Evolutionary conservation across 129 eudicot species (phyloP), one percentile per base, ranked within the genome.

Genomic region (Oenanthe sinensis): DNA sequence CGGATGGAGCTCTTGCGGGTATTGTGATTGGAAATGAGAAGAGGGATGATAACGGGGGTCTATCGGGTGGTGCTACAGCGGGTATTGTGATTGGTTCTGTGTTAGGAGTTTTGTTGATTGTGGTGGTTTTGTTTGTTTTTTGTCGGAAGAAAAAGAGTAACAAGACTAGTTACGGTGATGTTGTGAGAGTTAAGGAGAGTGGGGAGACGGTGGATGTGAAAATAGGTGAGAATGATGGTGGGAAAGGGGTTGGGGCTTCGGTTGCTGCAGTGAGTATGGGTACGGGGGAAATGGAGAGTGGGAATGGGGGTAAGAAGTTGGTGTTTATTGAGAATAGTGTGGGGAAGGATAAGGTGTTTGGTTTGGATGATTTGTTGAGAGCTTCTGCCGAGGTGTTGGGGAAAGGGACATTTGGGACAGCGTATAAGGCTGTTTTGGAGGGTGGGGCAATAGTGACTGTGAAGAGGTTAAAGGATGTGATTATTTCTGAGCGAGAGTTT

Each of bases 321-420:
- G 72, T 67, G 42, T 67, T 67, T 30, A 3, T 67, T 16, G 72
- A 33, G 72, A 67, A 67, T 67, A 33, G 22, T 28, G 43, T 67
- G 42, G 42, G 72, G 42, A 67, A 33, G 72, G 72, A 67, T 67
- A 67, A 67, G 72, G 42, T 67, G 42, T 67, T 67, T 67, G 72
- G 42, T 67, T 67, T 67, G 72, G 72, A 67, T 26, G 72, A 67
- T 30, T 67, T 67, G 72, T 67, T 67, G 43, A 67, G 72, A 8
- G 72, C 72, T 67, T 67, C 72, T 26, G 72, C 72, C 8, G 72
- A 67, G 72, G 42, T 67, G 14, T 67, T 67, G 72, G 72, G 72
- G 39, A 67, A 67, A 33, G 72, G 72, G 43, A 67, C 72, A 13
- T 67, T 67, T 67, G 72, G 72, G 72, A 67, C 72, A 30, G 72